Evolutionary conservation across 441 rosid genomes (phyloP), one percentile per base, ranked within the genome.

Genomic region (Jatropha podagrica): DNA sequence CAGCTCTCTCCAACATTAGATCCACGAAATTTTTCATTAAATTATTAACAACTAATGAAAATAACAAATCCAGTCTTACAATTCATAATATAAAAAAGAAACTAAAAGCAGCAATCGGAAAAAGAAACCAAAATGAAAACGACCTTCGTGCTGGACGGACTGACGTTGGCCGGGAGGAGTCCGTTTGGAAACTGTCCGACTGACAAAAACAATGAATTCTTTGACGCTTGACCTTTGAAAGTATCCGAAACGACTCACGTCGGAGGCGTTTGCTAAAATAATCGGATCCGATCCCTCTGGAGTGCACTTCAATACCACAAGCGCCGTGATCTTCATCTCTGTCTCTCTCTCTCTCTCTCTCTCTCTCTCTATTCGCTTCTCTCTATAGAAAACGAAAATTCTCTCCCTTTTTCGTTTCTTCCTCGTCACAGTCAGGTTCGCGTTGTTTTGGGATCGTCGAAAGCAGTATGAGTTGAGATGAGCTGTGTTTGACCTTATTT

Each of bases 141-240:
- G 32, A 95, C 98, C 99, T 90, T 92, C 92, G 80, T 93, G 98
- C 72, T 92, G 95, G 18, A 95, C 98, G 48, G 98, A 92, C 73
- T 95, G 99, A 65, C 97, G 96, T 69, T 93, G 96, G 66, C 84
- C 84, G 23, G 95, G 89, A 58, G 90, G 89, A 49, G 96, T 92
- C 27, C 98, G 93, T 65, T 84, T 91, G 38, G 95, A 98, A 76
- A 95, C 99, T 68, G 98, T 91, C 40, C 97, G 97, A 17, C 92
- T 91, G 68, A 93, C 92, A 74, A 95, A 95, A 79, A 92, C 87
- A 74, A 92, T 74, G 81, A 95, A 95, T 78, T 95, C 97, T 83
- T 86, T 93, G 75, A 92, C 91, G 90, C 95, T 86, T 37, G 95
- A 85, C 77, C 98, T 83, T 85, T 95, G 95, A 81, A 95, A 95